A percentile compares a stretch with the other conserved stretches of the same genome.
phyloP scores from a whole-genome alignment of 2,329 filamentous ascomycete genomes.

The Triangularia verruculosa region DNA sequence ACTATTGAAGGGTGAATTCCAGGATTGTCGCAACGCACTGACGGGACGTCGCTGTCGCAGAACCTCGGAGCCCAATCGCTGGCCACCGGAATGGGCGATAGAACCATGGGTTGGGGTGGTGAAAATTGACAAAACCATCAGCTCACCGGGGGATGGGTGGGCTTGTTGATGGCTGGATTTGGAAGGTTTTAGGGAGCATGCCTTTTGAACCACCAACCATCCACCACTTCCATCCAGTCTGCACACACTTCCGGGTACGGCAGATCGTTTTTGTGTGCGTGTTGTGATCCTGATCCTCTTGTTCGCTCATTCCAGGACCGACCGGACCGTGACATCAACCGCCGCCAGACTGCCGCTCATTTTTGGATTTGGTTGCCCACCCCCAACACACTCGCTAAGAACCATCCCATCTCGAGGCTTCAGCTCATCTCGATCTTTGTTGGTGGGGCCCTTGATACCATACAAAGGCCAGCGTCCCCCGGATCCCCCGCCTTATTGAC shows the following conservation, averaged over 20 bases:
- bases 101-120: conserved; percentile 15
- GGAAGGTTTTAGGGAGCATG: conserved; percentile 10
- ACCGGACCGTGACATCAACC: background rate
- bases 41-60: conserved; percentile 13
- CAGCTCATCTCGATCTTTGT: conserved; percentile 1
- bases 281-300: background rate
- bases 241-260: background rate
- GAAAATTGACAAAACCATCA: conserved; percentile 4
- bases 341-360: background rate
- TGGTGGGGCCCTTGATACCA: background rate
- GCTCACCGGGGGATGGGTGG: conserved; percentile 1
- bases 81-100: conserved; percentile 8
- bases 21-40: conserved; percentile 17
- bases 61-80: conserved; percentile 12
- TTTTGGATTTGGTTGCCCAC: background rate
- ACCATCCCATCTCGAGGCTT: background rate
- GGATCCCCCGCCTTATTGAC: background rate
- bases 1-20: conserved; percentile 23
- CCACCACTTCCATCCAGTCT: background rate
- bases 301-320: conserved; percentile 1
- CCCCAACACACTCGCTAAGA: background rate
- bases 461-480: background rate
- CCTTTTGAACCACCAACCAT: background rate
- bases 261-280: background rate
- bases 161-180: conserved; percentile 9